Conservation (phyloP, 2,329 filamentous ascomycete species). For the Stemphylium lycopersici region DNA sequence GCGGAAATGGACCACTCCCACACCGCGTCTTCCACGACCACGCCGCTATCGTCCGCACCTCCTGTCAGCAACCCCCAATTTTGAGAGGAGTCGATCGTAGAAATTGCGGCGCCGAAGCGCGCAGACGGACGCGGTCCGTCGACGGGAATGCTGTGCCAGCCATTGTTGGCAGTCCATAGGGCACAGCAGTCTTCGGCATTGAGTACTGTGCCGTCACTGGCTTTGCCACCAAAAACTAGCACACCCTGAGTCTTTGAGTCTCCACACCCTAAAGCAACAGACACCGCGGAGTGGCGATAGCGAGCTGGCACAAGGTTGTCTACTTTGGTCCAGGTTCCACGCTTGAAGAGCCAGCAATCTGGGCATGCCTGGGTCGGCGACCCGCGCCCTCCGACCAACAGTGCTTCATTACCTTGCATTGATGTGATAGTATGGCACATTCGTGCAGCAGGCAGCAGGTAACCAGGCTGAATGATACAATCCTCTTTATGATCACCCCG, state of each 20-base stretch:
- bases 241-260: conserved; percentile 51
- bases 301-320: conserved; percentile 71
- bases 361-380: conserved; percentile 72
- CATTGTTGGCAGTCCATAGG: conserved; percentile 55
- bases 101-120: conserved; percentile 64
- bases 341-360: conserved; percentile 77
- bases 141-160: conserved; percentile 57
- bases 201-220: conserved; percentile 50
- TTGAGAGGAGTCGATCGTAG: conserved; percentile 47
- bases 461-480: conserved; percentile 41
- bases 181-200: conserved; percentile 46
- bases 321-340: conserved; percentile 67
- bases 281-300: conserved; percentile 74
- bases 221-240: conserved; percentile 55
- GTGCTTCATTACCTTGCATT: conserved; percentile 61
- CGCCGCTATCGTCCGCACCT: conserved; percentile 70
- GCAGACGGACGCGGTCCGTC: conserved; percentile 51
- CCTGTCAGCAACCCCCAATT: conserved; percentile 71
- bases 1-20: conserved; percentile 66
- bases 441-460: conserved; percentile 40
- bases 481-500: conserved; percentile 35
- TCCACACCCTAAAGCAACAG: conserved; percentile 51
- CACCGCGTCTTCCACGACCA: conserved; percentile 63
- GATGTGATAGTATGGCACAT: conserved; percentile 81
- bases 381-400: conserved; percentile 79